Evolutionary conservation across 139 green algal species (phyloP), one percentile per base, ranked within the genome.

Genomic region (Bryopsis sp.): DNA sequence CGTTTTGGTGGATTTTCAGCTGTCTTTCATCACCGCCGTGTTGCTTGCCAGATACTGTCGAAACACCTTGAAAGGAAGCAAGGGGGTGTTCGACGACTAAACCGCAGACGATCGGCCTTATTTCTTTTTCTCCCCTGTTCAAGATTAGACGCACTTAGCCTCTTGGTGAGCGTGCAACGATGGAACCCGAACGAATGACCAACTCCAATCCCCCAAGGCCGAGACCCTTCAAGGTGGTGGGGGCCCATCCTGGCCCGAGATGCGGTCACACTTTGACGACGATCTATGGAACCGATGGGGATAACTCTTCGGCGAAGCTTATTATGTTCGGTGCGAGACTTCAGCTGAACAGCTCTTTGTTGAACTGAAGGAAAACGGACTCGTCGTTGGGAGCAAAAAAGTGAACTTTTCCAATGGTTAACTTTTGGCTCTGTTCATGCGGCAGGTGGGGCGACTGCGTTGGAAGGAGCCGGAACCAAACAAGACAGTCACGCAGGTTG

Each of bases 231-330:
- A 15, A 46, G 33, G n/a, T 67, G 24, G 8, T 46, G 7, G 59
- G 59, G 11, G 32, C 29, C 59, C 39, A 67, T 19, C 86, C 87
- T 2, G 88, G 87, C 0, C 86, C 87, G 15, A 68, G 92, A 57
- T 97, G 92, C 58, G 92, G 92, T 1, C 92, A 97, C 78, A 97
- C 91, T 2, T 81, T 97, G 3, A 97, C 92, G 1, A 81, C 89
- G 3, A 87, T 97, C 37, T 68, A 81, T 2, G 84, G 81, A 0
- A 79, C 83, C 4, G 83, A 93, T 64, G 83, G 81, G 0, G 85
- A 94, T 64, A 65, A 87, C 0, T 76, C 71, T 1, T 80, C 79
- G 2, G 84, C 87, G 2, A 89, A 87, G 39, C 82, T 97, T 1
- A 77, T 97, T 1, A 47, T 96, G 24, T 96, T 97, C 71, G 92